These are phyloP conservation scores for Solanum virginianum DNA, from an alignment of 257 asterid genomes.

Conservation along the genomic window DNA sequence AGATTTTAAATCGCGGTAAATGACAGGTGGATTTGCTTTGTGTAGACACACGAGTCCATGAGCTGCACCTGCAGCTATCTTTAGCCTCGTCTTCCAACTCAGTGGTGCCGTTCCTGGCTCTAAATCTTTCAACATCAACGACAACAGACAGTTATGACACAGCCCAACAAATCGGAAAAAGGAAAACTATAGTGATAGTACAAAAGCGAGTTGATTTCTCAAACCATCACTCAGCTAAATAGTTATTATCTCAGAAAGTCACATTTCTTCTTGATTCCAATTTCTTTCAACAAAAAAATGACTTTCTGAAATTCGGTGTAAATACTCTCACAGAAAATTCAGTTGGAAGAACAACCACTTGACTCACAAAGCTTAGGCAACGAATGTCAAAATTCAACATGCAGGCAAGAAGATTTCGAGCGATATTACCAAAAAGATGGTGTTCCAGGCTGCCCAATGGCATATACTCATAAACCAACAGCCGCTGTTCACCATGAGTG, in stretches of 20 bases:
- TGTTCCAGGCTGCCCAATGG: slow-evolving; percentile 10
- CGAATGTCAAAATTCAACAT: not conserved
- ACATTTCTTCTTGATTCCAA: not conserved
- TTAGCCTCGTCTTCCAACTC: slow-evolving; percentile 72
- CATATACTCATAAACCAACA: slow-evolving; percentile 8
- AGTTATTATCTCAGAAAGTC: not conserved
- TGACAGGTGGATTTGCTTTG: slow-evolving; percentile 77
- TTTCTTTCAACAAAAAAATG: not conserved
- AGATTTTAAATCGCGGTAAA: slow-evolving; percentile 74
- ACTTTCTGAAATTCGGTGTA: not conserved
- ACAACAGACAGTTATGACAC: not conserved
- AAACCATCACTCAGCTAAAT: not conserved
- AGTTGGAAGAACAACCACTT: not conserved
- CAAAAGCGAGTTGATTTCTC: not conserved
- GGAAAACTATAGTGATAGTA: not conserved
- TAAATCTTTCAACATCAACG: slow-evolving; percentile 16
- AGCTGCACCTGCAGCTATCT: slow-evolving; percentile 81
- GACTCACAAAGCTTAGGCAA: not conserved
- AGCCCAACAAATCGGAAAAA: not conserved
- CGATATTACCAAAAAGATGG: slow-evolving; percentile 6
- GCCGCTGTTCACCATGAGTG: slow-evolving; percentile 9
- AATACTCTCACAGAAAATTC: not conserved
- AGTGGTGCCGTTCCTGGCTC: slow-evolving; percentile 38
- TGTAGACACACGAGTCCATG: slow-evolving; percentile 83
- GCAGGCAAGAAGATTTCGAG: not conserved